Evolutionary conservation across 2,329 filamentous ascomycete genomes (phyloP), one percentile per base, ranked within the genome.

Genomic region (Stenocarpella maydis): DNA sequence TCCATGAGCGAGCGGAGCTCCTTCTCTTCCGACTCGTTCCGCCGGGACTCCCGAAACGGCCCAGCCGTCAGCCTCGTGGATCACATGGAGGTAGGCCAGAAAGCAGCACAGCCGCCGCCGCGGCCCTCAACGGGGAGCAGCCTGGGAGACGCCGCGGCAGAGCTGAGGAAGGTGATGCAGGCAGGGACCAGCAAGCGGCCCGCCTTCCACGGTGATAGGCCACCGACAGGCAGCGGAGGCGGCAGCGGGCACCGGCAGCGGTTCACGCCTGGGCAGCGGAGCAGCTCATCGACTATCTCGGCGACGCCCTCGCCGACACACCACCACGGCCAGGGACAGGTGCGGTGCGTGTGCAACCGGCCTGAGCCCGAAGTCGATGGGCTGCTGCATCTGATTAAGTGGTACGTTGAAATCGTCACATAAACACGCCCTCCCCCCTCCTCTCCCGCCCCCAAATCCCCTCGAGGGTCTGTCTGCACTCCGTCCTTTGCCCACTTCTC

Each of bases 371-470:
- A 84, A 52, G 77, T 76, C 49, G 81, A 83, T 54, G 82, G 83
- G 61, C 83, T 85, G 72, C 81, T 81, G 69, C 88, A 88, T 73
- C 85, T 91, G 84, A 84, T 91, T 69, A 87, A 90, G 78, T 91
- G 89, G 89, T 91, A 82, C 71, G 85, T 77, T 21, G 1, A 24
- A 49, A 50, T 31, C 52, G 14, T 24, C 21, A 17, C n/a, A 14
- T n/a, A 26, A 8, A n/a, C n/a, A n/a, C n/a, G n/a, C n/a, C n/a
- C 5, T 15, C 45, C 9, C 26, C 60, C 21, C 34, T 19, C 39
- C 31, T 12, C 10, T 31, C 19, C 12, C 28, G 7, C 39, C 24
- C 19, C 10, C 21, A 10, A 8, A 9, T 14, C 41, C 43, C 21
- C 17, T n/a, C 53, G 21, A 26, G 12, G 3, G 1, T 17, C 7